Evolutionary conservation across 805 yeast genomes (phyloP).

Genomic region (Teunomyces cretensis): DNA sequence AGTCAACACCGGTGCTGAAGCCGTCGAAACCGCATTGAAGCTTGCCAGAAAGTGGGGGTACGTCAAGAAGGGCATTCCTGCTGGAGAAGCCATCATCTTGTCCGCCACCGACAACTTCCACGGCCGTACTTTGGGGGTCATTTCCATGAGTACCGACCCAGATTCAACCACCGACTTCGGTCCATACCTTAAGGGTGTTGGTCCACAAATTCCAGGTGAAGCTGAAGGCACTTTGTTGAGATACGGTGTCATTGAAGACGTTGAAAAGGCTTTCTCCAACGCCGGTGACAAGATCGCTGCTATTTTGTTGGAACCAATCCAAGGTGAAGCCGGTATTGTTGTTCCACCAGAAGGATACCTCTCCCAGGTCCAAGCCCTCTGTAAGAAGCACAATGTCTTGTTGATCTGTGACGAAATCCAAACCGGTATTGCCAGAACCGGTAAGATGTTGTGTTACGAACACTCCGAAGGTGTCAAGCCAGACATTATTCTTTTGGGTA

Average conservation of each 20-base stretch:
- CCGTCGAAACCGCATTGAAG: conserved; percentile 93
- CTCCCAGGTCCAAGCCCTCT: conserved; percentile 65
- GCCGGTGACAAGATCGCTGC: conserved; percentile 93
- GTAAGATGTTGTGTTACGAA: conserved; percentile 88
- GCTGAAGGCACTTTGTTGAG: conserved; percentile 59
- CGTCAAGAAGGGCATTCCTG: conserved; percentile 77
- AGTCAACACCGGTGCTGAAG: conserved; percentile 99
- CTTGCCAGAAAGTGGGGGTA: conserved; percentile 98
- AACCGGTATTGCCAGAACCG: conserved; percentile 97
- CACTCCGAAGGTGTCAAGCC: conserved; percentile 80
- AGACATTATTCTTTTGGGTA: conserved; percentile 85
- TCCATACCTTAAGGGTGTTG: conserved; percentile 81
- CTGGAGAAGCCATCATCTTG: conserved; percentile 80
- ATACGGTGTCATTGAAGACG: conserved; percentile 84
- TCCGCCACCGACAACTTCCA: conserved; percentile 92
- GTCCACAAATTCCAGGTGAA: conserved; percentile 81
- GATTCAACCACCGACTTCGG: conserved; percentile 89
- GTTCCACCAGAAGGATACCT: conserved; percentile 88
- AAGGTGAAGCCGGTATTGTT: conserved; percentile 97
- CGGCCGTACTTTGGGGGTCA: conserved; percentile 93
- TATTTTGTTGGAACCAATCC: conserved; percentile 89
- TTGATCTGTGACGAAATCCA: conserved; percentile 96
- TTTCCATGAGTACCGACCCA: conserved; percentile 94
- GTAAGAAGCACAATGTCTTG: conserved; percentile 80
- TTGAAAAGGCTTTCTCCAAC: conserved; percentile 73